phyloP scores from a whole-genome alignment of 2,329 filamentous ascomycete genomes.

The Penicillium corylophilum region DNA sequence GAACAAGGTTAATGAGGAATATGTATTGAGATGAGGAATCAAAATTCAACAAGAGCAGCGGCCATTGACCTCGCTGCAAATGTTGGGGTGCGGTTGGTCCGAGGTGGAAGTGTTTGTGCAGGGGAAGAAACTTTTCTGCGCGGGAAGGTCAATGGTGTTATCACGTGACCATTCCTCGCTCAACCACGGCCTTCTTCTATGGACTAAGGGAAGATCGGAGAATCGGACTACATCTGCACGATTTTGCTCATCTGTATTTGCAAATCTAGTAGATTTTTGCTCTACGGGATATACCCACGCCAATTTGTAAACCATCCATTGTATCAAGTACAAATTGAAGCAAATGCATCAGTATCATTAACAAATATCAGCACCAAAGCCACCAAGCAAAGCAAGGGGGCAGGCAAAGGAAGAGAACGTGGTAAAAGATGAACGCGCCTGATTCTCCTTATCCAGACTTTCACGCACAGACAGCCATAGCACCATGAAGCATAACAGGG shows the following conservation, averaged over 20 bases:
- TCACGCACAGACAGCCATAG: constrained; percentile 1
- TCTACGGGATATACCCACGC: no score
- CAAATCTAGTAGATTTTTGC: no score
- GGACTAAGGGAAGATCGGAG: no score
- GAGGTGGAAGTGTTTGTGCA: constrained; percentile 13
- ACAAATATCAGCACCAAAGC: constrained; percentile 10
- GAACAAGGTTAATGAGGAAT: constrained; percentile 2
- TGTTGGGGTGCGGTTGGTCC: constrained; percentile 13
- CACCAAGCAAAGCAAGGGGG: neutral
- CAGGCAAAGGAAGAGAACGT: neutral
- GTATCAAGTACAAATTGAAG: constrained; percentile 21
- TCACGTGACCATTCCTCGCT: constrained; percentile 20
- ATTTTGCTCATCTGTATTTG: no score
- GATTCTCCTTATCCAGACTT: constrained; percentile 5
- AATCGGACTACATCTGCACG: no score
- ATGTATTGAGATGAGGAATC: neutral
- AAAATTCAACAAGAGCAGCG: neutral
- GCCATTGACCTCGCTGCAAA: constrained; percentile 17
- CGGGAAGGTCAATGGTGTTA: constrained; percentile 14
- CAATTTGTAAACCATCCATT: constrained; percentile 5
- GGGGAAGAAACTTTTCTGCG: constrained; percentile 35
- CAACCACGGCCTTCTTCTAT: neutral
- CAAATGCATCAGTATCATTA: constrained; percentile 21
- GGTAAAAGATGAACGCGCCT: neutral
- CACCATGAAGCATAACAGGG: neutral